Percentiles rank a stretch among this genome's conserved stretches.
phyloP scores from a whole-genome alignment of 768 basidiomycete species.

The Auriscalpium microsporum region DNA sequence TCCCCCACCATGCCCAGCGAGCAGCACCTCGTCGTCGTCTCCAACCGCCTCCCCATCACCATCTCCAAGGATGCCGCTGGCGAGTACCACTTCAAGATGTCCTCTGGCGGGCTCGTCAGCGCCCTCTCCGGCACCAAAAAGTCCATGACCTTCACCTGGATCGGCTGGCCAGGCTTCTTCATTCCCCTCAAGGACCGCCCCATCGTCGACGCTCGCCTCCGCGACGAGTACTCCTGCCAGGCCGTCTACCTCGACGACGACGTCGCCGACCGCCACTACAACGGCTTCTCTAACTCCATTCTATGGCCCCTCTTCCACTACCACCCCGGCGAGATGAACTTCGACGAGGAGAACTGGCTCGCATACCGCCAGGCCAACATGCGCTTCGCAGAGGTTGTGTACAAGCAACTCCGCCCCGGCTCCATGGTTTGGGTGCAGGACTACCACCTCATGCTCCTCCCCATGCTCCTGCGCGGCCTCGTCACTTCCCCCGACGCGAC shows the following conservation, averaged over 20 bases:
- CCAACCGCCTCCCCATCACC: constrained; percentile 91
- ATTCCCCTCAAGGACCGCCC: constrained; percentile 91
- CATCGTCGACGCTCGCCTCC: constrained; percentile 82
- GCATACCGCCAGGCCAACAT: constrained; percentile 97
- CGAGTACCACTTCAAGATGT: constrained; percentile 99
- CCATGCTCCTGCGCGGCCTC: constrained; percentile 86
- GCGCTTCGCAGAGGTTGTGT: constrained; percentile 86
- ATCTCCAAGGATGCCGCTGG: constrained; percentile 89
- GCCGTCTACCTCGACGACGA: constrained; percentile 98
- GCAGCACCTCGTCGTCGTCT: constrained; percentile 86
- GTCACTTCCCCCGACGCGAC: constrained; percentile 60
- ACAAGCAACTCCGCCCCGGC: constrained; percentile 67
- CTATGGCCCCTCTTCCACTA: constrained; percentile 99
- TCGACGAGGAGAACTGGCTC: constrained; percentile 97
- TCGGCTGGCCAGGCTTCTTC: constrained; percentile 91
- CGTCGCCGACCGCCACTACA: constrained; percentile 96
- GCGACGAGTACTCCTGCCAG: constrained; percentile 94
- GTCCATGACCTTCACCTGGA: constrained; percentile 96
- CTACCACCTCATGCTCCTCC: constrained; percentile 95
- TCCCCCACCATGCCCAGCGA: constrained; percentile 31
- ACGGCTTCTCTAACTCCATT: constrained; percentile 98
- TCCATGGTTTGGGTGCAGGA: constrained; percentile 99
- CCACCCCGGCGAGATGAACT: constrained; percentile 99
- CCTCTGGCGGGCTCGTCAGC: constrained; percentile 93
- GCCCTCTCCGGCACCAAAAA: constrained; percentile 98